Percentiles rank a stretch among this genome's conserved stretches.
Evolutionary conservation across 306 rosid species (phyloP).

Genomic region (Amphicarpaea edgeworthii): DNA sequence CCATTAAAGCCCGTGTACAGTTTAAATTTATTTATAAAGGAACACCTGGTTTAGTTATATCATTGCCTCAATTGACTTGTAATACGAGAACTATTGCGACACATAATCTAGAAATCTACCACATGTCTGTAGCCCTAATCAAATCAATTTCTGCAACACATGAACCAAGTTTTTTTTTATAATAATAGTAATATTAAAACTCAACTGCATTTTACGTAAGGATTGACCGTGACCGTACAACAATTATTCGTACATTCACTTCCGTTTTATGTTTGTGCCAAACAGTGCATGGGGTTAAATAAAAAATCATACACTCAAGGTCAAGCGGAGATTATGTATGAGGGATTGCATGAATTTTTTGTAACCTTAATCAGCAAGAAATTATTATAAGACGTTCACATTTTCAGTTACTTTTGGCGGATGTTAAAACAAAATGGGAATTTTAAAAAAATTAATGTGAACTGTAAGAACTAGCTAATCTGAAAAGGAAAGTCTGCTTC

Average conservation of each 20-base stretch:
- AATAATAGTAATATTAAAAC: too few relatives aligned
- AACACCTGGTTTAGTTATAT: constrained; percentile 2
- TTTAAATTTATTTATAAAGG: constrained; percentile 33
- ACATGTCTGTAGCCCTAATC: neutral
- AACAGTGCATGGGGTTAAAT: too few relatives aligned
- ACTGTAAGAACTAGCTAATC: neutral
- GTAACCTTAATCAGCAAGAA: neutral
- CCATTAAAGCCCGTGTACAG: constrained; percentile 14
- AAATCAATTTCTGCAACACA: neutral
- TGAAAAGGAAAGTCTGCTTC: neutral
- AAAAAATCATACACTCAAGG: too few relatives aligned
- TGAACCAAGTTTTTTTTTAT: neutral
- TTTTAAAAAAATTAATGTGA: neutral
- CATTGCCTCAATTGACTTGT: neutral
- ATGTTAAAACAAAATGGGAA: neutral
- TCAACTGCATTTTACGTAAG: too few relatives aligned
- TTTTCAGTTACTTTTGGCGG: neutral
- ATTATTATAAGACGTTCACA: neutral
- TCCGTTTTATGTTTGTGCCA: too few relatives aligned
- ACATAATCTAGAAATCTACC: too few relatives aligned
- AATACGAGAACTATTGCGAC: too few relatives aligned
- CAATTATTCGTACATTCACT: too few relatives aligned
- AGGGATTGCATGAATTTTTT: neutral
- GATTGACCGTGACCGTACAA: too few relatives aligned
- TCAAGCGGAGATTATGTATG: too few relatives aligned